These are phyloP conservation scores for Elaphomyces granulatus DNA, from an alignment of 495 filamentous ascomycete genomes.

Conservation along the genomic window DNA sequence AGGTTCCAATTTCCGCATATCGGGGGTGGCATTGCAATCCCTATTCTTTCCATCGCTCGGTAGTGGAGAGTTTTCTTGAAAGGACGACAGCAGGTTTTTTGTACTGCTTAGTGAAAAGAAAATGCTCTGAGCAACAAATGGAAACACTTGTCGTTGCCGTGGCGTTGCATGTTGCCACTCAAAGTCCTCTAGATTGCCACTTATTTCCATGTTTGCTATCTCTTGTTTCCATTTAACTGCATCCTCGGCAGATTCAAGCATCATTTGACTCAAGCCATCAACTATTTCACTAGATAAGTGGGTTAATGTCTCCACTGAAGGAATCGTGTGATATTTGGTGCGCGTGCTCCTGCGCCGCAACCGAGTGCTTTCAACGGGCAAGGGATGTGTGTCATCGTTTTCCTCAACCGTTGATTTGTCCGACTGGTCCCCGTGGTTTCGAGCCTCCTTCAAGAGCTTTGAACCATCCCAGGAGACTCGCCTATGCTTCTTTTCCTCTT, in stretches of 20 bases:
- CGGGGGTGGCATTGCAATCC: constrained; percentile 11
- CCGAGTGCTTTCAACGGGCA: not conserved
- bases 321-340: constrained; percentile 3
- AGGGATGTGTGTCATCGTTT: not conserved
- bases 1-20: constrained; percentile 19
- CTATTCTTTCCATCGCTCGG: constrained; percentile 3
- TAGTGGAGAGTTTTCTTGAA: constrained; percentile 29
- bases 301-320: constrained; percentile 26
- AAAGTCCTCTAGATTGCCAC: constrained; percentile 26
- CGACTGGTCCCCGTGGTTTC: not conserved
- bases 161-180: constrained; percentile 28
- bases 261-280: constrained; percentile 22
- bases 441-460: constrained; percentile 22
- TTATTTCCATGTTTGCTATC: constrained; percentile 24
- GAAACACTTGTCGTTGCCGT: constrained; percentile 26
- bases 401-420: not conserved
- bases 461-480: constrained; percentile 34
- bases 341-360: constrained; percentile 3
- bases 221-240: constrained; percentile 29
- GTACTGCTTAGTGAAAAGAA: constrained; percentile 60
- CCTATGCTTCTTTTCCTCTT: constrained; percentile 22
- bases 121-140: constrained; percentile 58
- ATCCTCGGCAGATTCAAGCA: constrained; percentile 24
- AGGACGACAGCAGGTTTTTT: constrained; percentile 48
- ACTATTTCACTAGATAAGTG: constrained; percentile 31